These are phyloP conservation scores for Lecanicillium sp. DNA, from an alignment of 2,329 filamentous ascomycete genomes.

Conservation along the genomic window DNA sequence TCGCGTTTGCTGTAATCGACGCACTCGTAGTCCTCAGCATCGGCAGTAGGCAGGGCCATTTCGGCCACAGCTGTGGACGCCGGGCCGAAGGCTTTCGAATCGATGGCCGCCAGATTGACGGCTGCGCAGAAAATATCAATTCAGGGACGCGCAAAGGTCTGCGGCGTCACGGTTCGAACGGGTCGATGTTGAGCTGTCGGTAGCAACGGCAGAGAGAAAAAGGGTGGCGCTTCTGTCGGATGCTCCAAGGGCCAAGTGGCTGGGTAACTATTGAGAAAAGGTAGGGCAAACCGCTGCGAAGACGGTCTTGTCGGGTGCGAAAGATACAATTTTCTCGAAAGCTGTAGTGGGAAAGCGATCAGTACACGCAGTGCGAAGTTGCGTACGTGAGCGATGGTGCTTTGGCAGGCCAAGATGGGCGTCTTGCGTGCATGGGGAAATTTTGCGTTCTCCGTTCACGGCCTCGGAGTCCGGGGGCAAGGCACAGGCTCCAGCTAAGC, in stretches of 20 bases:
- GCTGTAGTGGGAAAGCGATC: not conserved
- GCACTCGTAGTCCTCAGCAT: slow-evolving; percentile 63
- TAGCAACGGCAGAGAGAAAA: not conserved
- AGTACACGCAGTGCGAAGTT: not conserved
- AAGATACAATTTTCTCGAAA: not conserved
- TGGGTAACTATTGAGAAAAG: not conserved
- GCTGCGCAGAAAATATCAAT: slow-evolving; percentile 19
- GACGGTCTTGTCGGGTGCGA: not conserved
- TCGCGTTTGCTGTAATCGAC: slow-evolving; percentile 25
- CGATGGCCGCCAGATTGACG: slow-evolving; percentile 58
- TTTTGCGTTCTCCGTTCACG: slow-evolving; percentile 33
- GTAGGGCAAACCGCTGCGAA: not conserved
- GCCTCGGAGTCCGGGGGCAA: slow-evolving; percentile 28
- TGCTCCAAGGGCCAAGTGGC: not conserved
- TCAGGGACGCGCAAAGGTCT: not conserved
- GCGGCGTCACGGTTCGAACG: not conserved
- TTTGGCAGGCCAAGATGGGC: slow-evolving; percentile 16
- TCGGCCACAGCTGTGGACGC: slow-evolving; percentile 61
- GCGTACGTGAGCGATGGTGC: slow-evolving; percentile 2
- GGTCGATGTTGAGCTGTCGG: not conserved
- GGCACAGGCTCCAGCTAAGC: not conserved
- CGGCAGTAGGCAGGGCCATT: slow-evolving; percentile 63
- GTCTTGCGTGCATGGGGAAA: slow-evolving; percentile 23
- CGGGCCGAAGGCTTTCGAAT: slow-evolving; percentile 55
- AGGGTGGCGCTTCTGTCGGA: slow-evolving; percentile 9